Evolutionary conservation across 768 basidiomycete genomes (phyloP), one percentile per base, ranked within the genome.

Genomic region (Austroboletus festivus): DNA sequence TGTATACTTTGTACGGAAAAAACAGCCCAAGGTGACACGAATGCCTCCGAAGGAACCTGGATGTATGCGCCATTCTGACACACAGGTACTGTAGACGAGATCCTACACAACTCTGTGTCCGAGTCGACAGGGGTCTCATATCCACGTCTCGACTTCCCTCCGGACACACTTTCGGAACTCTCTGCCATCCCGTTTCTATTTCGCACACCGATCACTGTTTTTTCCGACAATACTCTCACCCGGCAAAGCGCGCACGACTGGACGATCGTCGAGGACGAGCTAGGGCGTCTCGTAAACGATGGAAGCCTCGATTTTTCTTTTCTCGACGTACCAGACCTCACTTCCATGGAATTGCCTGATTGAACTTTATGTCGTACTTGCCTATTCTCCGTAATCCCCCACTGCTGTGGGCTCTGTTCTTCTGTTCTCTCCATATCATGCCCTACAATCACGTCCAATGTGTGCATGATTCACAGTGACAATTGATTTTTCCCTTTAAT

Each of bases 151-250:
- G 61, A 55, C 20, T 47, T 58, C 34, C 15, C 3, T 37, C 24
- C 59, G 3, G 47, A 54, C 18, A 30, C 54, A 5, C 48, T 44
- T 41, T 56, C 46, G 23, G 61, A 64, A 21, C 61, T 66, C 39
- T 68, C 66, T 4, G 66, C 66, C 18, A 59, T 65, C 4, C 66
- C 64, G 1, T 68, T 64, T 38, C 37, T 68, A 11, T 66, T 61
- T 45, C 46, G 59, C 35, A 56, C 64, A 16, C 66, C 64, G 2
- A 9, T 46, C 26, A 5, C 35, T 10, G 42, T 62, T 3, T 20
- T 6, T 21, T 24, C 41, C 5, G 38, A 43, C 28, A 20, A 46
- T 23, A 1, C 42, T 2, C 4, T 28, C 38, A 4, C 16, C 11
- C 30, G 30, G 24, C 53, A 11, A 31, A 33, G 2, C 4, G 15